Conservation (phyloP, 768 basidiomycete genomes). For the Tricholoma hemisulphureum region DNA sequence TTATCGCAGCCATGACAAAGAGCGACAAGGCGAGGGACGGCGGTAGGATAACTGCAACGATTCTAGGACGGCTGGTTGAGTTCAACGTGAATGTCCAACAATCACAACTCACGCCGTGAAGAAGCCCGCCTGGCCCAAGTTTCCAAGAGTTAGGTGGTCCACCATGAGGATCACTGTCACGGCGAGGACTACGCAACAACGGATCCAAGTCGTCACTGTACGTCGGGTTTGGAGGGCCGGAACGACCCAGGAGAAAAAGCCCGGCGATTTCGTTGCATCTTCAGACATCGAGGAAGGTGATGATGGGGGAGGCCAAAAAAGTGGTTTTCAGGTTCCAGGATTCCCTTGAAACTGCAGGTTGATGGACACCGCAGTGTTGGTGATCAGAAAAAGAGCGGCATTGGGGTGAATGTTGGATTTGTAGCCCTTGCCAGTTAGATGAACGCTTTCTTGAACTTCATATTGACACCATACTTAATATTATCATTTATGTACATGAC, state of each 20-base stretch:
- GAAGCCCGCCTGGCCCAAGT: constrained; percentile 43
- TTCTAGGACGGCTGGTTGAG: constrained; percentile 18
- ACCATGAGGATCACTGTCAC: constrained; percentile 37
- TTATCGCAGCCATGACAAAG: constrained; percentile 33
- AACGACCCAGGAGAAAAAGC: constrained; percentile 32
- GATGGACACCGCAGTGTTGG: too few relatives aligned
- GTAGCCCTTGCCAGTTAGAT: too few relatives aligned
- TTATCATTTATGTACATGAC: too few relatives aligned
- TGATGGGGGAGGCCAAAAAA: neutral
- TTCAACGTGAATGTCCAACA: neutral
- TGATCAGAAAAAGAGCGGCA: too few relatives aligned
- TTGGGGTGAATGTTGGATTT: too few relatives aligned
- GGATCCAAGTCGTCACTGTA: constrained; percentile 39
- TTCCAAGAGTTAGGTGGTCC: constrained; percentile 25
- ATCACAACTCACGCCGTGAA: constrained; percentile 33
- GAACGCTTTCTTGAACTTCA: too few relatives aligned
- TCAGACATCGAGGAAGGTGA: constrained; percentile 11
- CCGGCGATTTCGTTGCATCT: constrained; percentile 6
- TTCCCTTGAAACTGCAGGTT: too few relatives aligned
- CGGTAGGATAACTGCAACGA: constrained; percentile 39
- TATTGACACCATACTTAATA: too few relatives aligned
- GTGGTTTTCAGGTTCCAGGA: too few relatives aligned
- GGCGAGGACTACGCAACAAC: constrained; percentile 35
- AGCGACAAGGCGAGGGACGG: constrained; percentile 39
- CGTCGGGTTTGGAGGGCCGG: constrained; percentile 34